Base-by-base conservation (phyloP, 73 alveolate genomes). In the Paramecium sexaurelia region DNA sequence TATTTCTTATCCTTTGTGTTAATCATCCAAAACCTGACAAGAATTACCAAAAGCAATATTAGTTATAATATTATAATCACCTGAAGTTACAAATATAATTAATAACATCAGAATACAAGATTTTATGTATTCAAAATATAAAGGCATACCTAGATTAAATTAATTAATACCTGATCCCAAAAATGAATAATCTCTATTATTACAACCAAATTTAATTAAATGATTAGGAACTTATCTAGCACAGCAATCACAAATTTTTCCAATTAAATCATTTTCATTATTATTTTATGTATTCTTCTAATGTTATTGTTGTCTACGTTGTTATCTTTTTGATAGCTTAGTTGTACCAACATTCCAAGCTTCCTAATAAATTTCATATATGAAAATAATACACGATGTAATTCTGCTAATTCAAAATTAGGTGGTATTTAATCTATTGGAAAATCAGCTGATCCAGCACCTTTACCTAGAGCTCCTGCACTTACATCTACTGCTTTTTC, bases 61-160 rank as follows among this genome's bases (percentile, higher is more conserved):
- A 9, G 88, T 75, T 33, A 75, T 36, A 29, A 73, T 27, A 73
- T 33, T 73, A 9, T 73, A 73, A 73, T 73, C 87, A 1, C 67
- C 61, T 35, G 61, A 73, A 10, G 87, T 67, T 7, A 67, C 85
- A 73, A 73, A 73, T n/a, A 33, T 0, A 8, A 0, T 0, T 19
- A 0, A 39, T 8, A 9, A 10, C 7, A 78, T 41, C 4, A 45
- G 11, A 10, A 19, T 39, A 75, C 55, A n/a, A 41, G 40, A 1
- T 43, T 19, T 41, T 19, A 75, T 75, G 40, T 1, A 75, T 3
- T 75, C 68, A 40, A 39, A 1, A 40, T 75, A 75, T 40, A 75
- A 75, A 22, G 73, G 89, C 29, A 75, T 17, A n/a, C 57, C 68
- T 69, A 9, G 85, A 69, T 2, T 69, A 15, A 32, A 69, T 8